These are phyloP conservation scores for Polysphondylium violaceum DNA, from an alignment of 78 protist genomes.

Conservation along the genomic window DNA sequence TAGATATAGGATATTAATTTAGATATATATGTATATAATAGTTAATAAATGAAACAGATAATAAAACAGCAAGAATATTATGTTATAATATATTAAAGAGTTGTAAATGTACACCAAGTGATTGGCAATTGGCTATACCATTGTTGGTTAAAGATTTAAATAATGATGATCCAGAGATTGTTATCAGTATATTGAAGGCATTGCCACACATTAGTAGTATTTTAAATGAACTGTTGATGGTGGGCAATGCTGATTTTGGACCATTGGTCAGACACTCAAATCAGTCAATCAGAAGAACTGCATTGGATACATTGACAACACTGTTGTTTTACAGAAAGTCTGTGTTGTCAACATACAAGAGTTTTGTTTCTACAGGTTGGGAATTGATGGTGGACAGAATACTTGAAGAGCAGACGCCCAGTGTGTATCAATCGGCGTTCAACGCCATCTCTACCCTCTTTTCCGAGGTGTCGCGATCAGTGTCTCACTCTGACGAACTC, in stretches of 20 bases:
- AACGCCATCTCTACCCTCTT: conserved; percentile 40
- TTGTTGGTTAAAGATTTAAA: conserved; percentile 57
- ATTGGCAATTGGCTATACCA: conserved; percentile 60
- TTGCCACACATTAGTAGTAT: conserved; percentile 44
- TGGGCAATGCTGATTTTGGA: conserved; percentile 76
- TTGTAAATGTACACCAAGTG: conserved; percentile 37
- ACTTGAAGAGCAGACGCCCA: conserved; percentile 37
- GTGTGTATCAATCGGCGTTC: conserved; percentile 44
- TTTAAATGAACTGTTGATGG: conserved; percentile 54
- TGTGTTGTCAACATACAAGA: conserved; percentile 12
- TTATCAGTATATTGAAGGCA: conserved; percentile 33
- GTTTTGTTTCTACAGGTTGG: conserved; percentile 69
- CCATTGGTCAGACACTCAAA: conserved; percentile 53
- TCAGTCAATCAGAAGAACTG: conserved; percentile 47
- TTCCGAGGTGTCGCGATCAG: conserved; percentile 60
- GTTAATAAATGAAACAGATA: conserved; percentile 61
- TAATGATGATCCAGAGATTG: conserved; percentile 55
- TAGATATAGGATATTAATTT: not conserved
- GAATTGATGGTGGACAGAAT: conserved; percentile 51
- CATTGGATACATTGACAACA: conserved; percentile 63
- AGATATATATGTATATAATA: not conserved
- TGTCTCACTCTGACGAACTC: conserved; percentile 58
- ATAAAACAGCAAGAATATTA: conserved; percentile 65
- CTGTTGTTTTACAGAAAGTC: conserved; percentile 54
- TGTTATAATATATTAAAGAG: conserved; percentile 55